Base-by-base conservation (phyloP, 495 filamentous ascomycete genomes). In the Cryomyces minteri region DNA sequence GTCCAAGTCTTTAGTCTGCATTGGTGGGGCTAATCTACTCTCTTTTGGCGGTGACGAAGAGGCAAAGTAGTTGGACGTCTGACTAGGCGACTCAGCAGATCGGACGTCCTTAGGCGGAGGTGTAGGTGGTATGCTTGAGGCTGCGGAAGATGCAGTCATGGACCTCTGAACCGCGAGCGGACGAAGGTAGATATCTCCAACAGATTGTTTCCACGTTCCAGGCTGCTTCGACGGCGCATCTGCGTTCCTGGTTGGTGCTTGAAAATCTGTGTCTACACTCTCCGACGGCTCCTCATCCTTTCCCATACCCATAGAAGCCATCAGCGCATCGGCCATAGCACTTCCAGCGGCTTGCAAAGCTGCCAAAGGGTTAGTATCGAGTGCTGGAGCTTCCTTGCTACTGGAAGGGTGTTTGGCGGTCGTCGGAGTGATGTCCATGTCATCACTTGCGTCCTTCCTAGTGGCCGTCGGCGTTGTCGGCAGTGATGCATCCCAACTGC, bases 371-470 rank as follows among this genome's bases (percentile, higher is more conserved):
- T 61, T 48, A 28, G 41, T 48, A 10, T 8, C 8, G 28, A 18
- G 28, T 8, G 9, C 28, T 9, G 11, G n/a, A 11, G 25, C 8
- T 14, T 29, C 28, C 2, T 11, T 29, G 2, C 10, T 8, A 8
- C 8, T 18, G 1, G 4, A 8, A 10, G 11, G 25, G 9, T 18
- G 40, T 29, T 52, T 54, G 9, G 45, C 32, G 4, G 57, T 62
- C 6, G 60, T 63, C 4, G 60, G 60, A 5, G 60, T 56, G 18
- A 63, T 36, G 44, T 63, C 60, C 32, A 59, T 43, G 12, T 58
- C 58, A 7, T 51, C 48, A 32, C 53, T 33, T 30, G 31, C n/a
- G 39, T 51, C 10, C 31, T 10, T 38, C 9, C 12, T 14, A 9
- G 18, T 25, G 10, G 12, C 11, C 11, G 1, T 51, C 47, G 9